phyloP scores from a whole-genome alignment of 2,329 filamentous ascomycete genomes.

The Trichophyton simii region DNA sequence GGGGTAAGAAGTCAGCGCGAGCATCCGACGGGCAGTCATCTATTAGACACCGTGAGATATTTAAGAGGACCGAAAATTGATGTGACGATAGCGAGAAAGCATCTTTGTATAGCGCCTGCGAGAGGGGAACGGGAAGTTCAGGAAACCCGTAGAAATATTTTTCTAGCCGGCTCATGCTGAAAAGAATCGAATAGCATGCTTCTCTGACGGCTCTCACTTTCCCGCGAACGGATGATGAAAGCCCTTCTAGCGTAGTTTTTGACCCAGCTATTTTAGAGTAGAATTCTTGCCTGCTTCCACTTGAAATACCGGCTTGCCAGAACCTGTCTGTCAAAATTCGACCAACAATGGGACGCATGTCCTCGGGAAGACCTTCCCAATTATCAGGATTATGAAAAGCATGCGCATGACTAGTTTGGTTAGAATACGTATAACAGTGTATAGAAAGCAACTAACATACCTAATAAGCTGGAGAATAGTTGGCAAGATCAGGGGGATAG shows the following conservation, averaged over 20 bases:
- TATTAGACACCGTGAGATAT: slow-evolving; percentile 75
- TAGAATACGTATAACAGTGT: slow-evolving; percentile 7
- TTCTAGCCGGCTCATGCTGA: slow-evolving; percentile 79
- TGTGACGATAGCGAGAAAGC: slow-evolving; percentile 76
- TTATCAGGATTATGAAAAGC: slow-evolving; percentile 77
- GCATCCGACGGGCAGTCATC: slow-evolving; percentile 78
- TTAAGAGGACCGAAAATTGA: slow-evolving; percentile 86
- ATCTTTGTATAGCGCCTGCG: slow-evolving; percentile 71
- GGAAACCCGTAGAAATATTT: slow-evolving; percentile 81
- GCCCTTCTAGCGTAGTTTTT: slow-evolving; percentile 78
- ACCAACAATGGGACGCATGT: slow-evolving; percentile 64
- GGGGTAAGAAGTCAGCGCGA: slow-evolving; percentile 68
- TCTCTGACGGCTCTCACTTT: slow-evolving; percentile 82
- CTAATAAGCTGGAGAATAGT: slow-evolving; percentile 73
- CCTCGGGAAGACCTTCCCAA: slow-evolving; percentile 63
- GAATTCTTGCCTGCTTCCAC: slow-evolving; percentile 91
- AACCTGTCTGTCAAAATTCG: slow-evolving; percentile 87
- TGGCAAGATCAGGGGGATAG: slow-evolving; percentile 70
- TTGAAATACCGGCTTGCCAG: slow-evolving; percentile 96
- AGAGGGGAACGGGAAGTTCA: slow-evolving; percentile 70
- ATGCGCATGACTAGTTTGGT: slow-evolving; percentile 58
- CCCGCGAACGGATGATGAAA: slow-evolving; percentile 84
- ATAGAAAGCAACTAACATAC: slow-evolving; percentile 25
- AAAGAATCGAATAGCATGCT: slow-evolving; percentile 86
- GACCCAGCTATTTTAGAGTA: slow-evolving; percentile 84